These are phyloP conservation scores for Coccomyxa sp. DNA, from an alignment of 139 green algal genomes.

Conservation along the genomic window DNA sequence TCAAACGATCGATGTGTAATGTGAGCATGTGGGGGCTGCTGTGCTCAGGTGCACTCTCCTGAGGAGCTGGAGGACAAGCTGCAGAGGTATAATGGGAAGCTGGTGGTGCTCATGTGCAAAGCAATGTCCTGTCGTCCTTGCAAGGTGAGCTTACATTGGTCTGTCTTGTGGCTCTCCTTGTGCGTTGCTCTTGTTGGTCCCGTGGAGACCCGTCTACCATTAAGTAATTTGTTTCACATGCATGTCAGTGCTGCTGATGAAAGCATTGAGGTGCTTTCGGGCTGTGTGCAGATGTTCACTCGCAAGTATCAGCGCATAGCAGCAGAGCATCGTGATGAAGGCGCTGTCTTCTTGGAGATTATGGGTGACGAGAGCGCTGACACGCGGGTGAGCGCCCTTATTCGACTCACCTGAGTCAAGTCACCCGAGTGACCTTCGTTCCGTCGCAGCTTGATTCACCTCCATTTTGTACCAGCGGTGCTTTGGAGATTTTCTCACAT, in stretches of 20 bases:
- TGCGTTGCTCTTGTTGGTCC: too few relatives aligned
- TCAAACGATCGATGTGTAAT: neutral
- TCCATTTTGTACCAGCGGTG: neutral
- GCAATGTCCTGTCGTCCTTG: slow-evolving; percentile 62
- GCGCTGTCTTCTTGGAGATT: slow-evolving; percentile 53
- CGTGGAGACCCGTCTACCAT: neutral
- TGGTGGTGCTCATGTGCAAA: slow-evolving; percentile 75
- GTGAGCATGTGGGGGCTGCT: neutral
- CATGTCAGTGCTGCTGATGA: neutral
- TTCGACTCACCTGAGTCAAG: neutral
- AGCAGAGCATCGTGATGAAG: slow-evolving; percentile 14
- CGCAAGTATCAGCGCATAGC: slow-evolving; percentile 42
- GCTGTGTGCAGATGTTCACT: slow-evolving; percentile 27
- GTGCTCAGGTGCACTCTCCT: slow-evolving; percentile 27
- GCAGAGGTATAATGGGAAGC: slow-evolving; percentile 24
- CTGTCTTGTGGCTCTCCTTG: neutral
- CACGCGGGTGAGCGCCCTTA: slow-evolving; percentile 28
- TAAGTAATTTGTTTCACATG: neutral
- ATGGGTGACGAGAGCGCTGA: slow-evolving; percentile 51
- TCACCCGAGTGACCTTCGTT: neutral
- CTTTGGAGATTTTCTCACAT: neutral
- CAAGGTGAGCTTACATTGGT: slow-evolving; percentile 35
- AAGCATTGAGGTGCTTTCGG: neutral
- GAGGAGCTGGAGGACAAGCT: slow-evolving; percentile 49
- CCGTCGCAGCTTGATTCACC: neutral